Percentiles rank a stretch among this genome's conserved stretches.
phyloP scores from a whole-genome alignment of 176 grass and related monocot genomes.

The Juncus effusus region DNA sequence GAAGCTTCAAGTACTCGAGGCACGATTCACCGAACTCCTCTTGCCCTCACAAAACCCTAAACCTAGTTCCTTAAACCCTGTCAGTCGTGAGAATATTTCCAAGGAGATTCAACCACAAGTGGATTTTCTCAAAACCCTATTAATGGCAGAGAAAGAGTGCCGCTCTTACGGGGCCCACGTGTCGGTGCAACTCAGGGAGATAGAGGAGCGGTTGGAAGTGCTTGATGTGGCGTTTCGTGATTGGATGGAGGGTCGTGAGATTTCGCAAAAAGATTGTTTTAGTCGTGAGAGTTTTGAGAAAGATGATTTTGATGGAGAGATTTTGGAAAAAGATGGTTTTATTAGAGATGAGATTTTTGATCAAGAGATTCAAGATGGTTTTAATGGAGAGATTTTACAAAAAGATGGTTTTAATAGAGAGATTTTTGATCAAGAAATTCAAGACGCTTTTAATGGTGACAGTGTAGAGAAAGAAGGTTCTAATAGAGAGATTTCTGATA shows the following conservation, averaged over 20 bases:
- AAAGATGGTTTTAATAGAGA: not conserved
- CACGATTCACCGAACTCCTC: conserved; percentile 16
- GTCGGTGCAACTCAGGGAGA: not conserved
- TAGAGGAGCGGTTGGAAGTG: conserved; percentile 5
- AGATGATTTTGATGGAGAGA: too few species aligned
- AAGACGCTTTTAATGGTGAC: not conserved
- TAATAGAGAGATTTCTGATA: too few species aligned
- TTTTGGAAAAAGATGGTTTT: too few species aligned
- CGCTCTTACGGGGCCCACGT: not conserved
- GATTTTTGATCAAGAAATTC: not conserved
- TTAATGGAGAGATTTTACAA: not conserved
- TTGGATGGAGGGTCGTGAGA: conserved; percentile 14
- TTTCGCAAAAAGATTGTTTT: conserved; percentile 1
- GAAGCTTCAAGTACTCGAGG: conserved; percentile 19
- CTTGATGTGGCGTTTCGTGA: conserved; percentile 5
- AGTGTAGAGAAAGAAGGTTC: not conserved
- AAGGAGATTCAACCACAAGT: conserved; percentile 9
- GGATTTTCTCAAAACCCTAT: conserved; percentile 22
- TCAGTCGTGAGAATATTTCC: not conserved
- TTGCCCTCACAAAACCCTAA: not conserved
- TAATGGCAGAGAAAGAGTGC: conserved; percentile 17
- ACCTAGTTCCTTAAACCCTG: not conserved
- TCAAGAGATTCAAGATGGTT: too few species aligned
- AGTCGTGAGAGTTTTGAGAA: too few species aligned
- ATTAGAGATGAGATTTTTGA: too few species aligned